Percentiles rank a stretch among this genome's conserved stretches.
phyloP scores from a whole-genome alignment of 352 stramenopile species.

The Globisporangium lucens region DNA sequence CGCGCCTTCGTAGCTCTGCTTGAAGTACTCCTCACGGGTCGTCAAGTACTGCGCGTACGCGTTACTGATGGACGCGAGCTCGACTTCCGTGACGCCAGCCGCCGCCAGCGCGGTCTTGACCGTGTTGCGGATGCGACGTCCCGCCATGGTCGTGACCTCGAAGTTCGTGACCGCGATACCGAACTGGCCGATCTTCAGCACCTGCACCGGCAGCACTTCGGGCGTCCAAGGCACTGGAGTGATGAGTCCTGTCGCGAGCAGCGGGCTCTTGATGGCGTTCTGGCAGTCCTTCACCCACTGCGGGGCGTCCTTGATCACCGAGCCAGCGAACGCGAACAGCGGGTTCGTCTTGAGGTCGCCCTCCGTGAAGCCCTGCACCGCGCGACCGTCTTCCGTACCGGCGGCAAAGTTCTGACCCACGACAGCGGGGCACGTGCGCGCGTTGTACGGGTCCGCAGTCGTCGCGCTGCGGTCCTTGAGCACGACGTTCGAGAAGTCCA shows the following conservation, averaged over 20 bases:
- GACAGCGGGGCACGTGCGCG: slow-evolving; percentile 41
- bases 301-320: slow-evolving; percentile 28
- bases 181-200: slow-evolving; percentile 55
- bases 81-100: slow-evolving; percentile 38
- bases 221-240: slow-evolving; percentile 42
- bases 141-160: slow-evolving; percentile 62
- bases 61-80: slow-evolving; percentile 52
- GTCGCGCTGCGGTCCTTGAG: slow-evolving; percentile 25
- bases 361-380: slow-evolving; percentile 30
- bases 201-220: slow-evolving; percentile 47
- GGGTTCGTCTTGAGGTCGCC: slow-evolving; percentile 35
- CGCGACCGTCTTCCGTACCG: slow-evolving; percentile 48
- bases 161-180: slow-evolving; percentile 52
- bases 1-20: slow-evolving; percentile 67
- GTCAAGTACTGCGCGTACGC: slow-evolving; percentile 62
- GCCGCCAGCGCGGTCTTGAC: slow-evolving; percentile 26
- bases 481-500: slow-evolving; percentile 44
- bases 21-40: slow-evolving; percentile 59
- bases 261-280: slow-evolving; percentile 29
- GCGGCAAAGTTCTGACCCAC: slow-evolving; percentile 50
- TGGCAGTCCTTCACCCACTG: slow-evolving; percentile 44
- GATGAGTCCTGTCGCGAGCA: slow-evolving; percentile 42
- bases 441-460: slow-evolving; percentile 22
- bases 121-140: slow-evolving; percentile 42
- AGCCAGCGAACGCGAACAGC: slow-evolving; percentile 25